phyloP scores from a whole-genome alignment of 768 basidiomycete genomes.

The Termitomyces sp. region DNA sequence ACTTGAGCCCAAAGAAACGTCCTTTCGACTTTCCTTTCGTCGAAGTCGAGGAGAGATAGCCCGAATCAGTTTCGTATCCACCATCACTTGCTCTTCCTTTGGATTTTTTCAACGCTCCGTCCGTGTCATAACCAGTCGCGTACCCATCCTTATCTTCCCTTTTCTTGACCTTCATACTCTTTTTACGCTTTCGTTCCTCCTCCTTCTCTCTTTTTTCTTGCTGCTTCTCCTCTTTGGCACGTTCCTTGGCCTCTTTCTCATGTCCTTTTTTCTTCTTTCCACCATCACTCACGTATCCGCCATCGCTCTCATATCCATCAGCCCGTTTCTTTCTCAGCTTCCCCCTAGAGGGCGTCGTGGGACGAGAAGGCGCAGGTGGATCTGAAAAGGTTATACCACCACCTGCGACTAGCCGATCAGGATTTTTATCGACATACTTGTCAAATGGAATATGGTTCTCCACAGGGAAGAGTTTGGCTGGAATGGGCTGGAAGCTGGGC shows the following conservation, averaged over 20 bases:
- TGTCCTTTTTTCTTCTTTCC: constrained; percentile 30
- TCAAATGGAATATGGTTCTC: constrained; percentile 6
- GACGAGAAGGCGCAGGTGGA: constrained; percentile 21
- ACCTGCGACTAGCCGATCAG: neutral
- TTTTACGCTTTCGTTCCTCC: constrained; percentile 32
- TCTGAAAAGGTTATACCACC: constrained; percentile 19
- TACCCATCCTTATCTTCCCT: constrained; percentile 17
- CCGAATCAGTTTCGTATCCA: constrained; percentile 40
- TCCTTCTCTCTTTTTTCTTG: constrained; percentile 24
- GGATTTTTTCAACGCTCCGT: constrained; percentile 16
- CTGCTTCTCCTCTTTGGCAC: constrained; percentile 21
- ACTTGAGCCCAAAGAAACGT: constrained; percentile 42
- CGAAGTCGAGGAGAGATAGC: constrained; percentile 23
- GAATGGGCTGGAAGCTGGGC: constrained; percentile 9
- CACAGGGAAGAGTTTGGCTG: constrained; percentile 10
- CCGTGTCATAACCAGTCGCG: constrained; percentile 25
- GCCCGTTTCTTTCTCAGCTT: constrained; percentile 42
- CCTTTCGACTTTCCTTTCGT: constrained; percentile 33
- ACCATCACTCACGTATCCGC: constrained; percentile 46
- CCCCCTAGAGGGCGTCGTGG: constrained; percentile 15
- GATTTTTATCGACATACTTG: constrained; percentile 2
- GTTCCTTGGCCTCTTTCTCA: constrained; percentile 21
- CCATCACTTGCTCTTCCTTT: constrained; percentile 26
- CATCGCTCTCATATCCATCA: constrained; percentile 54
- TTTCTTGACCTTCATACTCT: constrained; percentile 22